These are phyloP conservation scores for Blastobotrys chiropterorum DNA, from an alignment of 805 yeast genomes.

Conservation along the genomic window DNA sequence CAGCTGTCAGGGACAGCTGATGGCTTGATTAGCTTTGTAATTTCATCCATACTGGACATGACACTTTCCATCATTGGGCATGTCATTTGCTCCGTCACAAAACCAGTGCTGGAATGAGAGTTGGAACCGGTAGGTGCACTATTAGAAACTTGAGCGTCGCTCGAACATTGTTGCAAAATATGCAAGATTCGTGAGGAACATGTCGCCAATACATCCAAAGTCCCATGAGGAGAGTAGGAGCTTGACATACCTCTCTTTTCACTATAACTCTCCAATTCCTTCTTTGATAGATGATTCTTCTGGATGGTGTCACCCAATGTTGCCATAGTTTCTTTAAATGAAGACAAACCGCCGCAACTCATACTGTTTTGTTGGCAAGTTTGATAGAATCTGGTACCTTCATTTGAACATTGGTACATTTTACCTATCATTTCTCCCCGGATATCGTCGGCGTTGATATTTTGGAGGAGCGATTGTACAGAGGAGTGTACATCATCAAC, in stretches of 20 bases:
- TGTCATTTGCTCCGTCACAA: neutral
- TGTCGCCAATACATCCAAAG: neutral
- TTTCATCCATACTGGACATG: neutral
- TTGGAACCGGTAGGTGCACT: neutral
- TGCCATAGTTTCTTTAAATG: neutral
- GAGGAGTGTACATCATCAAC: neutral
- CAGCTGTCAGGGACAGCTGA: neutral
- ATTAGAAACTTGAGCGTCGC: neutral
- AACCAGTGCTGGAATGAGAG: neutral
- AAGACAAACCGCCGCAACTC: neutral
- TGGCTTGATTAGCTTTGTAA: neutral
- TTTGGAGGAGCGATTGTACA: neutral
- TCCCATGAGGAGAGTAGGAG: neutral
- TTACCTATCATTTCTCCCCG: neutral
- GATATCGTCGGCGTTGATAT: neutral
- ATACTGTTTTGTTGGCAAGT: neutral
- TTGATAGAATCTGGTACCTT: neutral
- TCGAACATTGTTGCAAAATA: neutral
- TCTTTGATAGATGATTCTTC: neutral
- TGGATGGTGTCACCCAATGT: neutral
- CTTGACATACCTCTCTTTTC: neutral
- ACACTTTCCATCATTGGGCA: neutral
- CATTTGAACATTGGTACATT: neutral
- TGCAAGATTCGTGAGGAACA: neutral
- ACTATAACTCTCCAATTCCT: neutral